Evolutionary conservation across 257 asterid species (phyloP).

Genomic region (Nicotiana undulata): DNA sequence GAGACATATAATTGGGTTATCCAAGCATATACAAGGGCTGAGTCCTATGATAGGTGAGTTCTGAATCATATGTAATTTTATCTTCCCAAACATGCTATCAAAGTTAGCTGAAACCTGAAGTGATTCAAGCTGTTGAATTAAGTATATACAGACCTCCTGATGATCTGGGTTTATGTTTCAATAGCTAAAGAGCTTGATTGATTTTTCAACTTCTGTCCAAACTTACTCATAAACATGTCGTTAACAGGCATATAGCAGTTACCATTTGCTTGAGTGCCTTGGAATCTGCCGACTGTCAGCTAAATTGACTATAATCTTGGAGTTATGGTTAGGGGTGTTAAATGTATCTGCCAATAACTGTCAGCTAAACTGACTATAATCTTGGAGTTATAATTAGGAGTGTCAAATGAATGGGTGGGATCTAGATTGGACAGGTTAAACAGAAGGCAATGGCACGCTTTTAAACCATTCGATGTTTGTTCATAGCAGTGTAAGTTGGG

Average conservation of each 20-base stretch:
- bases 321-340: not conserved
- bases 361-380: not conserved
- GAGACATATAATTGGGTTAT: conserved; percentile 99
- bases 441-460: not conserved
- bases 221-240: not conserved
- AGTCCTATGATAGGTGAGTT: conserved; percentile 84
- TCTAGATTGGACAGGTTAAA: conserved; percentile 1
- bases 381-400: not conserved
- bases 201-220: not conserved
- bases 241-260: not conserved
- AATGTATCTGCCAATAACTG: not conserved
- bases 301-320: not conserved
- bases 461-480: not conserved
- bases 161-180: conserved; percentile 1
- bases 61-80: not conserved
- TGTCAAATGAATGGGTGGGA: not conserved
- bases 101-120: not conserved
- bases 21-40: conserved; percentile 98
- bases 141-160: not conserved
- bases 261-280: not conserved
- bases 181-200: not conserved
- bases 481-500: not conserved
- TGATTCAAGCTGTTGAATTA: not conserved
- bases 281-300: not conserved
- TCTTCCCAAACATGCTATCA: conserved; percentile 7